These are phyloP conservation scores for Coriaria nepalensis DNA, from an alignment of 306 rosid species.

Conservation along the genomic window DNA sequence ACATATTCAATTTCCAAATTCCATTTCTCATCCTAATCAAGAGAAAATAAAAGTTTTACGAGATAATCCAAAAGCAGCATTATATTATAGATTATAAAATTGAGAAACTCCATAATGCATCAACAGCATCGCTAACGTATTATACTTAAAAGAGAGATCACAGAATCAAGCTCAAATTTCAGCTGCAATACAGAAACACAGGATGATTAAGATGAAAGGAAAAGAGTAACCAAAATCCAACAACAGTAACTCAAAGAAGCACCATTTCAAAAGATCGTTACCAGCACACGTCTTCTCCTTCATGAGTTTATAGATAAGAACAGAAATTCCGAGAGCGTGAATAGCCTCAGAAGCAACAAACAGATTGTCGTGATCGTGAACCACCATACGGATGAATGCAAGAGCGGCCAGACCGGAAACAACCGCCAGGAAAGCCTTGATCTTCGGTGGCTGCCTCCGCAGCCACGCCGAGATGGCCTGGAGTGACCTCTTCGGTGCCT, in stretches of 20 bases:
- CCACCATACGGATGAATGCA: constrained; percentile 35
- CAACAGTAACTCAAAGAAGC: neutral
- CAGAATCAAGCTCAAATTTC: too few relatives aligned
- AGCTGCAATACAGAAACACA: too few relatives aligned
- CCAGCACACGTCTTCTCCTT: constrained; percentile 68
- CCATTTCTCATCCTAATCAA: too few relatives aligned
- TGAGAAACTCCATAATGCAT: too few relatives aligned
- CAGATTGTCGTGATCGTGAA: constrained; percentile 57
- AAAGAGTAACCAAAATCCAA: neutral
- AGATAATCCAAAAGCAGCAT: too few relatives aligned
- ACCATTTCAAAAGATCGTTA: neutral
- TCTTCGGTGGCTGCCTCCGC: constrained; percentile 53
- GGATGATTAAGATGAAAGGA: too few relatives aligned
- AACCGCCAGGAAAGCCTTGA: constrained; percentile 40
- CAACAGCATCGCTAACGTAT: too few relatives aligned
- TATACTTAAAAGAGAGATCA: too few relatives aligned
- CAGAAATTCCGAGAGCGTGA: constrained; percentile 51
- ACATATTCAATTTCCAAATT: too few relatives aligned
- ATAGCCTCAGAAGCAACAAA: constrained; percentile 58
- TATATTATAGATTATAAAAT: too few relatives aligned
- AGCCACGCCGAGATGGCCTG: constrained; percentile 40
- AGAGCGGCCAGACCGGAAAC: constrained; percentile 27
- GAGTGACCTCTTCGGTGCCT: constrained; percentile 32
- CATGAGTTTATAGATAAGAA: constrained; percentile 53
- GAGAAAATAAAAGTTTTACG: too few relatives aligned